These are phyloP conservation scores for Sedum album DNA, from an alignment of 164 flowering plant species.

Conservation along the genomic window DNA sequence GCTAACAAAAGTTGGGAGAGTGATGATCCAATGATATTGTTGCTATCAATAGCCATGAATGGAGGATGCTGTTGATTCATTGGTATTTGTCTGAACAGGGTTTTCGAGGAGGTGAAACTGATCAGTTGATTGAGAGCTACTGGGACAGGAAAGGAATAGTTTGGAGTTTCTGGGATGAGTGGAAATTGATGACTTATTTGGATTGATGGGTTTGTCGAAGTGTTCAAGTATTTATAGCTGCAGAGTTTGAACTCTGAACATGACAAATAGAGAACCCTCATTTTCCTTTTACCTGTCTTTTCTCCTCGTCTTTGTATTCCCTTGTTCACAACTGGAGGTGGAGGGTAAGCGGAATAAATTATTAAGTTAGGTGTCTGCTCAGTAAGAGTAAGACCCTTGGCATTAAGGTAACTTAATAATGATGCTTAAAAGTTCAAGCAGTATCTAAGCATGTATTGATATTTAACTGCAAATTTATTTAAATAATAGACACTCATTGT, in stretches of 20 bases:
- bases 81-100: neutral
- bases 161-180: neutral
- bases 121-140: neutral
- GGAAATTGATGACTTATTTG: neutral
- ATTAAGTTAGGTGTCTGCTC: neutral
- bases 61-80: neutral
- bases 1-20: neutral
- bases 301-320: neutral
- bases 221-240: conserved; percentile 4
- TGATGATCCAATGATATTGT: conserved; percentile 6
- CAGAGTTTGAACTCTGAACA: neutral
- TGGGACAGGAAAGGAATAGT: neutral
- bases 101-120: neutral
- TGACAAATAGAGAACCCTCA: neutral
- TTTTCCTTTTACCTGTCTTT: neutral
- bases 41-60: conserved; percentile 6
- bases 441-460: neutral
- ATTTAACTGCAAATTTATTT: neutral
- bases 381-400: neutral
- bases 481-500: too few relatives aligned
- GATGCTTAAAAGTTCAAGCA: too few relatives aligned
- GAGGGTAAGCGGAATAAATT: neutral
- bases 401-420: neutral
- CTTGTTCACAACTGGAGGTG: conserved; percentile 6
- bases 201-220: conserved; percentile 5